Conservation (phyloP, 192 early-diverging fungal species). For the Coemansia furcata region DNA sequence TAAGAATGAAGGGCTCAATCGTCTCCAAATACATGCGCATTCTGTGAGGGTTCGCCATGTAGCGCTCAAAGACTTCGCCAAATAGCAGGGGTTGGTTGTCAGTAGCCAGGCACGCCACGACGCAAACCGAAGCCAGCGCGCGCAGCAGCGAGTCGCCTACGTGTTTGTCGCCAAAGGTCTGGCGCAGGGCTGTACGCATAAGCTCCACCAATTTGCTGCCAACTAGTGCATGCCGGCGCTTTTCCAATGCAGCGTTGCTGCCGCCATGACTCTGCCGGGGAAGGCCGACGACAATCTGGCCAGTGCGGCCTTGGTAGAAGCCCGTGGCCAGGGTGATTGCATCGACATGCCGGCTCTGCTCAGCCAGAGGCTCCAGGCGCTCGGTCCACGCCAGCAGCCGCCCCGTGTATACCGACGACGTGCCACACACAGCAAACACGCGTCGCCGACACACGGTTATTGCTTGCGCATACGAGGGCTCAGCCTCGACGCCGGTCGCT, state of each 20-base stretch:
- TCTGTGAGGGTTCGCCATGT: not conserved
- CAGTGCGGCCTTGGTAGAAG: constrained; percentile 37
- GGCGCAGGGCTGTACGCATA: constrained; percentile 22
- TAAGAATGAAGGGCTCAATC: constrained; percentile 47
- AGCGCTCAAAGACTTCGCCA: constrained; percentile 43
- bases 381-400: constrained; percentile 47
- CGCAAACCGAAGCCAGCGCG: constrained; percentile 30
- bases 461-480: constrained; percentile 42
- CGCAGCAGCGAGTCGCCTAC: constrained; percentile 14
- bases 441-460: constrained; percentile 37
- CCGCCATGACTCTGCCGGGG: constrained; percentile 13
- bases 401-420: constrained; percentile 32
- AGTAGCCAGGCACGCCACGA: constrained; percentile 38
- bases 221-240: constrained; percentile 21
- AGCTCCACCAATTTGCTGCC: constrained; percentile 32
- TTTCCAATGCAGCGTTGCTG: constrained; percentile 7
- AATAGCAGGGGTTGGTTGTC: constrained; percentile 23
- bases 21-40: constrained; percentile 28
- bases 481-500: constrained; percentile 47
- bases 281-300: constrained; percentile 47
- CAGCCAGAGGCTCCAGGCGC: constrained; percentile 37
- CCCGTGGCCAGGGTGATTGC: constrained; percentile 47
- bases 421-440: constrained; percentile 36
- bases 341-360: constrained; percentile 25
- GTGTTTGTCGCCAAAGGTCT: constrained; percentile 7